These are phyloP conservation scores for Pyrenophora teres DNA, from an alignment of 2,329 filamentous ascomycete species.

Conservation along the genomic window DNA sequence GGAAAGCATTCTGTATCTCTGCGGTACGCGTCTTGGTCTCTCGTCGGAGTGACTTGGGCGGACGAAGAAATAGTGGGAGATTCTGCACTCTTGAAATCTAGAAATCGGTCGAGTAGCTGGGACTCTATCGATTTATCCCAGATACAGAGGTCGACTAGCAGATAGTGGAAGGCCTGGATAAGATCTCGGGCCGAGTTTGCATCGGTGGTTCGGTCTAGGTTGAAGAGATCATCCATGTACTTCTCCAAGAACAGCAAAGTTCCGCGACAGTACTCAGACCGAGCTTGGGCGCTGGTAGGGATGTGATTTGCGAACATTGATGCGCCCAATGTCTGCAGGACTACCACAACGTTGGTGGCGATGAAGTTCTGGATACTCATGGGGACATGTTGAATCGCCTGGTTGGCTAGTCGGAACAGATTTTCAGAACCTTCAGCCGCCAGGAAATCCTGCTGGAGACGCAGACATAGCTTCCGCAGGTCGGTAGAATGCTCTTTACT, in stretches of 20 bases:
- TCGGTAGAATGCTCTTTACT: conserved; percentile 36
- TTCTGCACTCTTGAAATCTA: conserved; percentile 30
- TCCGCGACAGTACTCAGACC: conserved; percentile 26
- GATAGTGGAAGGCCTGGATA: conserved; percentile 24
- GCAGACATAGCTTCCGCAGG: conserved; percentile 21
- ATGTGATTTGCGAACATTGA: conserved; percentile 19
- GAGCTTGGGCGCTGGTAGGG: conserved; percentile 15
- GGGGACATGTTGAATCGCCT: conserved; percentile 27
- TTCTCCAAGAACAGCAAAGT: conserved; percentile 33
- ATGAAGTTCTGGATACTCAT: conserved; percentile 21
- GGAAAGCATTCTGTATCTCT: conserved; percentile 45
- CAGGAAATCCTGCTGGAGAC: conserved; percentile 33
- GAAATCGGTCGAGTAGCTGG: conserved; percentile 30
- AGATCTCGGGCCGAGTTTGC: conserved; percentile 32
- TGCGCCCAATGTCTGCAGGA: conserved; percentile 33
- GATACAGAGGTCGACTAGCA: conserved; percentile 33
- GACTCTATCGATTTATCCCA: conserved; percentile 33
- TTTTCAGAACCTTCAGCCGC: conserved; percentile 30
- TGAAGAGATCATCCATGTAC: conserved; percentile 36
- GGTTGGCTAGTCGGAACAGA: conserved; percentile 29
- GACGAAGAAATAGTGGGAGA: conserved; percentile 27
- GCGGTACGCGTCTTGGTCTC: conserved; percentile 21
- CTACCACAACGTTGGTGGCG: conserved; percentile 21
- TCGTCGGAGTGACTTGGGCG: conserved; percentile 2
- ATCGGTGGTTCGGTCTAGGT: conserved; percentile 35